These are phyloP conservation scores for Aureobasidium sp. DNA, from an alignment of 2,329 filamentous ascomycete genomes.

Conservation along the genomic window DNA sequence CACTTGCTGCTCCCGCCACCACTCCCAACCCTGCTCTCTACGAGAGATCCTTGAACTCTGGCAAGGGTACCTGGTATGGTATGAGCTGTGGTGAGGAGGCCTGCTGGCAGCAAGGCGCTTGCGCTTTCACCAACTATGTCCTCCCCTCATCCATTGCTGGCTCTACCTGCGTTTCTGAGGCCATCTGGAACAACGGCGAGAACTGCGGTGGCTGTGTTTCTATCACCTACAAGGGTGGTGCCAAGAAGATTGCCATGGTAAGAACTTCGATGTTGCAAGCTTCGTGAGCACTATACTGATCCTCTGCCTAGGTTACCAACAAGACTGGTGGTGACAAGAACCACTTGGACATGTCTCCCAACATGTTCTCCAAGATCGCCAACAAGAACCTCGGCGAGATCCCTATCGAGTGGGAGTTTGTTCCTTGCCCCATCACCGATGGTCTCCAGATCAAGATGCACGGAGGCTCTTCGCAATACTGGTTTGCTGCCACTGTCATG, in stretches of 20 bases:
- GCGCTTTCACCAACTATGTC: slow-evolving; percentile 10
- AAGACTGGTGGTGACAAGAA: slow-evolving; percentile 15
- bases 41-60: background rate
- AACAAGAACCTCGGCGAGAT: slow-evolving; percentile 12
- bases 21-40: background rate
- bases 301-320: background rate
- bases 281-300: background rate
- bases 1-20: slow-evolving; percentile 1
- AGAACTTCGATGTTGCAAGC: background rate
- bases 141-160: slow-evolving; percentile 11
- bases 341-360: slow-evolving; percentile 15
- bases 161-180: slow-evolving; percentile 12
- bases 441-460: slow-evolving; percentile 47
- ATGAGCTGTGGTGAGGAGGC: slow-evolving; percentile 15
- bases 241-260: slow-evolving; percentile 12
- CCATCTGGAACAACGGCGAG: slow-evolving; percentile 11
- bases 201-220: slow-evolving; percentile 13
- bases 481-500: slow-evolving; percentile 56
- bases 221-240: slow-evolving; percentile 13
- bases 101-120: slow-evolving; percentile 16
- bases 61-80: slow-evolving; percentile 14
- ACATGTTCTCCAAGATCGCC: slow-evolving; percentile 15
- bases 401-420: slow-evolving; percentile 34
- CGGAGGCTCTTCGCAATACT: slow-evolving; percentile 41
- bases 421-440: slow-evolving; percentile 43